A percentile compares a stretch with the other conserved stretches of the same genome.
These are phyloP conservation scores for Aaosphaeria pasadenensis DNA, from an alignment of 2,329 filamentous ascomycete genomes.

Conservation along the genomic window DNA sequence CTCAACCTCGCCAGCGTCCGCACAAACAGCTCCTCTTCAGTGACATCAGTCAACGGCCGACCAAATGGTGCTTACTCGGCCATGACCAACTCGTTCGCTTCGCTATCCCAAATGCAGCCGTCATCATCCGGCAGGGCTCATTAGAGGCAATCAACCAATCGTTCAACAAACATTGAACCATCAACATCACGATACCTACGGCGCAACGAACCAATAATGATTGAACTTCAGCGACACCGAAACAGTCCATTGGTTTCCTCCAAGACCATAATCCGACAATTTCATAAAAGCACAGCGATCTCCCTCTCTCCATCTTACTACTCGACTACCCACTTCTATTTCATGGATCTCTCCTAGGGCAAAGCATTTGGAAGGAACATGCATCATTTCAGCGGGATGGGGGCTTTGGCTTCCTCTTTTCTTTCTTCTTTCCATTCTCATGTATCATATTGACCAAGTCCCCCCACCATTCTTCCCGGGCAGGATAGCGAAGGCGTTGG, in stretches of 20 bases:
- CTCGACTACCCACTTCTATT: too few relatives aligned
- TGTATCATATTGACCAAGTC: background rate
- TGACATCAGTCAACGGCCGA: conserved; percentile 24
- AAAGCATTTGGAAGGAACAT: background rate
- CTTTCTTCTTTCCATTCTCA: background rate
- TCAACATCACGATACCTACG: conserved; percentile 3
- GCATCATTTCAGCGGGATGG: background rate
- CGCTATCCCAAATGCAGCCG: conserved; percentile 28
- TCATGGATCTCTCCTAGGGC: too few relatives aligned
- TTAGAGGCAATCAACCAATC: conserved; percentile 8
- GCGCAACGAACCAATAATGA: conserved; percentile 1
- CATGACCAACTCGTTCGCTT: conserved; percentile 40
- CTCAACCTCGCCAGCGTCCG: conserved; percentile 37
- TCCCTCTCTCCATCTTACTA: too few relatives aligned
- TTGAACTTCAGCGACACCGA: background rate
- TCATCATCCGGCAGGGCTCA: conserved; percentile 18
- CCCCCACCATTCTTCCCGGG: background rate
- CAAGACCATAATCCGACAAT: too few relatives aligned
- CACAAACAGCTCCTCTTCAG: conserved; percentile 30
- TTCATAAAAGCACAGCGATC: too few relatives aligned
- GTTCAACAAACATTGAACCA: background rate
- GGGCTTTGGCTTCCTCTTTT: background rate
- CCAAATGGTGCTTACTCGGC: conserved; percentile 34
- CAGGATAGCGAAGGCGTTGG: background rate
- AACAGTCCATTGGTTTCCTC: too few relatives aligned